Evolutionary conservation across 1,284 basidiomycete genomes (phyloP).

Genomic region (Cryptococcus floricola): DNA sequence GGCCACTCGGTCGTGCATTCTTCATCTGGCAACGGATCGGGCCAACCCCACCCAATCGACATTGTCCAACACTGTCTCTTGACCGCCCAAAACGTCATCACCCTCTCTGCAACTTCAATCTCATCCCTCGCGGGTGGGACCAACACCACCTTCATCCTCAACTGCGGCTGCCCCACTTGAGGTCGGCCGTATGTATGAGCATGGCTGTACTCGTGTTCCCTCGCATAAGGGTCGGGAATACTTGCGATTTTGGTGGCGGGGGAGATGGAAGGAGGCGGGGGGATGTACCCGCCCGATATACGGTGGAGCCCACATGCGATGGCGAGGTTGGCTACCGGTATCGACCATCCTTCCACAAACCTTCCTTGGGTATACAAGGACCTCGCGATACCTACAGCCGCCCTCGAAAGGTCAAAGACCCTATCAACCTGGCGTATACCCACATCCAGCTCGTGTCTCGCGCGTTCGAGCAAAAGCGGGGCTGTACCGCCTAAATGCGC

Average conservation of each 20-base stretch:
- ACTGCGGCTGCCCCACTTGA: background rate
- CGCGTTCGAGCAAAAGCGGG: conserved; percentile 21
- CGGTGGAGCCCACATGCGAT: conserved; percentile 37
- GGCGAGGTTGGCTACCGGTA: conserved; percentile 28
- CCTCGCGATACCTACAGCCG: conserved; percentile 30
- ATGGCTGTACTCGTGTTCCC: conserved; percentile 13
- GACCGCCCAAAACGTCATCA: conserved; percentile 37
- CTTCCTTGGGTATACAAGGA: conserved; percentile 27
- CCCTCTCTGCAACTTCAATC: conserved; percentile 34
- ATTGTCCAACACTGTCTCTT: conserved; percentile 36
- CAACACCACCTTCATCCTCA: conserved; percentile 33
- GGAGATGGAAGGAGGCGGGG: conserved; percentile 1
- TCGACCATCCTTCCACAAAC: conserved; percentile 37
- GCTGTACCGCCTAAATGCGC: conserved; percentile 20
- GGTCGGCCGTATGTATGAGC: conserved; percentile 2
- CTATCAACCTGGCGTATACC: conserved; percentile 33
- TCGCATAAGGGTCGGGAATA: conserved; percentile 18
- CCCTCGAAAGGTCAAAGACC: conserved; percentile 32
- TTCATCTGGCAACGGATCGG: conserved; percentile 22
- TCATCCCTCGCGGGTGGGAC: conserved; percentile 34
- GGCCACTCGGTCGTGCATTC: conserved; percentile 37
- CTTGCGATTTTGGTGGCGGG: background rate
- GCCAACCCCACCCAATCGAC: conserved; percentile 33
- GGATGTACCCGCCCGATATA: conserved; percentile 20
- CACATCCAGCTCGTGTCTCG: conserved; percentile 25